phyloP scores from a whole-genome alignment of 495 filamentous ascomycete species.

The Tuber melanosporum region DNA sequence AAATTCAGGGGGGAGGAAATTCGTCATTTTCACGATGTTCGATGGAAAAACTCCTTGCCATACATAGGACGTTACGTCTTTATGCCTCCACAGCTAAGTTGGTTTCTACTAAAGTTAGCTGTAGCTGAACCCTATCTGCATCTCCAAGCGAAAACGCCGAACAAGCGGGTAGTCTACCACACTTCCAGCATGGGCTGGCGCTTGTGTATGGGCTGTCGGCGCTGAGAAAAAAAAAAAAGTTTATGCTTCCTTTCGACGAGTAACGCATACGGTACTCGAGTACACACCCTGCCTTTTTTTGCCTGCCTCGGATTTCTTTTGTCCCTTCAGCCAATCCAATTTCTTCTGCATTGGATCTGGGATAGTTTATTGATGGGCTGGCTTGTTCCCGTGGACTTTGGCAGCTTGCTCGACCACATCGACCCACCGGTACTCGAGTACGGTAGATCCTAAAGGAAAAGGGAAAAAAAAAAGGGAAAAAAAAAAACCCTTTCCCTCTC shows the following conservation, averaged over 20 bases:
- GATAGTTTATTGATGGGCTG: neutral
- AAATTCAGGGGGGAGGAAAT: neutral
- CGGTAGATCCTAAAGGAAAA: neutral
- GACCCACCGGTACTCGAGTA: neutral
- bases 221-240: slow-evolving; percentile 1
- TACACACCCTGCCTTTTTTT: neutral
- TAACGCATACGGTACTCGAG: no score
- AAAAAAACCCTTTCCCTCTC: neutral
- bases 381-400: neutral
- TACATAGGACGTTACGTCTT: neutral
- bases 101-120: neutral
- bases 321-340: neutral
- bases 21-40: slow-evolving; percentile 6
- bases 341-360: neutral
- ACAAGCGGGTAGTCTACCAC: neutral
- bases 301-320: neutral
- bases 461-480: neutral
- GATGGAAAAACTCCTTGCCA: neutral
- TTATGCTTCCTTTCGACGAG: neutral
- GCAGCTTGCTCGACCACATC: neutral
- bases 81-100: neutral
- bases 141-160: slow-evolving; percentile 3
- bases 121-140: neutral
- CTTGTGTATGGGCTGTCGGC: neutral
- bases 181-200: neutral